Conservation (phyloP, 345 rosid genomes). For the Eucalyptus fibrosa region DNA sequence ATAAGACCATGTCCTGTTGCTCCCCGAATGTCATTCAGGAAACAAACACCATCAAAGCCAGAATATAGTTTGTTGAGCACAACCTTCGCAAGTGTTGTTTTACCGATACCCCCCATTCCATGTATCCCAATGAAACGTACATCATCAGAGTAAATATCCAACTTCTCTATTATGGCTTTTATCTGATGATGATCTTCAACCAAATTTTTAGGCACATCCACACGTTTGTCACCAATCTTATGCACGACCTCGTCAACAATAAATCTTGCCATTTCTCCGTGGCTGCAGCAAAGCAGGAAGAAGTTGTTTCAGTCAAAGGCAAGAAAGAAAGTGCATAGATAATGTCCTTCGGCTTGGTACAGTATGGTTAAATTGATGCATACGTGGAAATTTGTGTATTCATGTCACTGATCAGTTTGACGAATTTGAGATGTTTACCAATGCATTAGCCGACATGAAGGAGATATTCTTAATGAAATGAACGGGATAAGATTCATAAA, state of each 20-base stretch:
- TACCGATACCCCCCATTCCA: not conserved
- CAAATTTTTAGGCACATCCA: not conserved
- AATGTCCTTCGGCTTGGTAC: no score
- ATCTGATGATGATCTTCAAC: not conserved
- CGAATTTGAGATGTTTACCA: no score
- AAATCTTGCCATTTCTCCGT: not conserved
- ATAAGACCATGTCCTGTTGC: rapidly evolving
- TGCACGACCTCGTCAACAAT: rapidly evolving
- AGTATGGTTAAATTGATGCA: no score
- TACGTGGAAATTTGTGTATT: no score
- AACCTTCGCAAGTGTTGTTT: not conserved
- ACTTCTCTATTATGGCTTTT: not conserved
- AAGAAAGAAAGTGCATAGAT: no score
- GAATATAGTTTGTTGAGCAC: not conserved
- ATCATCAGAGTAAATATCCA: not conserved
- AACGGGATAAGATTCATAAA: not conserved
- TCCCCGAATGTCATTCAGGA: constrained; percentile 3
- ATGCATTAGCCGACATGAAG: no score
- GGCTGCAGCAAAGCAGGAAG: not conserved
- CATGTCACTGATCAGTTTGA: no score
- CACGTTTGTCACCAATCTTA: rapidly evolving
- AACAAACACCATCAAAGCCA: not conserved
- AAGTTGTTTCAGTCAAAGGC: no score
- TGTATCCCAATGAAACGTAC: not conserved
- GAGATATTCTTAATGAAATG: no score